Percentiles rank a stretch among this genome's conserved stretches.
These are phyloP conservation scores for Skeletonema potamos DNA, from an alignment of 108 stramenopile genomes.

Conservation along the genomic window DNA sequence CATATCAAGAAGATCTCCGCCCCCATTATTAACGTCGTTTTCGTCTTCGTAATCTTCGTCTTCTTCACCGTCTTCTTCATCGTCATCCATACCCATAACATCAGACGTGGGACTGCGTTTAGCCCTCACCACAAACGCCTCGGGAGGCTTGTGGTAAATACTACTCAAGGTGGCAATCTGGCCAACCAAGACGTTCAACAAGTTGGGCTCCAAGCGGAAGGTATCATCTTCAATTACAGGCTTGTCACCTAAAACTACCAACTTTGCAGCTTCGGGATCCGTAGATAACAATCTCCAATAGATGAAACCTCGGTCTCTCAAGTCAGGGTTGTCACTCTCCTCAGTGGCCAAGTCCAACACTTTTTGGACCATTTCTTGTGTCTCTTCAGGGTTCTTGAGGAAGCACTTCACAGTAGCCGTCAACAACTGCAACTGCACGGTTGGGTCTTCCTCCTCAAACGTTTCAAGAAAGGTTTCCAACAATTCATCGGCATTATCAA, in stretches of 20 bases:
- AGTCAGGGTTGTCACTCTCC: slow-evolving; percentile 98
- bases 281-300: slow-evolving; percentile 98
- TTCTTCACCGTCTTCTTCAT: slow-evolving; percentile 77
- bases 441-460: slow-evolving; percentile 94
- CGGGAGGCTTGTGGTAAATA: slow-evolving; percentile 99
- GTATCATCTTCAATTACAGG: slow-evolving; percentile 99
- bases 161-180: slow-evolving; percentile 94
- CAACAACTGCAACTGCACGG: slow-evolving; percentile 96
- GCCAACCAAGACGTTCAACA: slow-evolving; percentile 89
- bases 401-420: slow-evolving; percentile 99
- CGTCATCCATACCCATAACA: slow-evolving; percentile 54
- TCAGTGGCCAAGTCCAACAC: slow-evolving; percentile 97
- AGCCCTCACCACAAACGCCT: slow-evolving; percentile 93
- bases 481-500: slow-evolving; percentile 99
- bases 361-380: slow-evolving; percentile 98
- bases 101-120: slow-evolving; percentile 43
- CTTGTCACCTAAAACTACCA: slow-evolving; percentile 97
- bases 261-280: slow-evolving; percentile 98
- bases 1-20: slow-evolving; percentile 86
- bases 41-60: slow-evolving; percentile 77
- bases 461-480: slow-evolving; percentile 97
- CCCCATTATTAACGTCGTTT: slow-evolving; percentile 33
- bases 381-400: slow-evolving; percentile 96
- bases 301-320: slow-evolving; percentile 98
- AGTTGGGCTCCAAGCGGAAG: slow-evolving; percentile 87